phyloP scores from a whole-genome alignment of 345 rosid genomes.

The Salix viminalis region DNA sequence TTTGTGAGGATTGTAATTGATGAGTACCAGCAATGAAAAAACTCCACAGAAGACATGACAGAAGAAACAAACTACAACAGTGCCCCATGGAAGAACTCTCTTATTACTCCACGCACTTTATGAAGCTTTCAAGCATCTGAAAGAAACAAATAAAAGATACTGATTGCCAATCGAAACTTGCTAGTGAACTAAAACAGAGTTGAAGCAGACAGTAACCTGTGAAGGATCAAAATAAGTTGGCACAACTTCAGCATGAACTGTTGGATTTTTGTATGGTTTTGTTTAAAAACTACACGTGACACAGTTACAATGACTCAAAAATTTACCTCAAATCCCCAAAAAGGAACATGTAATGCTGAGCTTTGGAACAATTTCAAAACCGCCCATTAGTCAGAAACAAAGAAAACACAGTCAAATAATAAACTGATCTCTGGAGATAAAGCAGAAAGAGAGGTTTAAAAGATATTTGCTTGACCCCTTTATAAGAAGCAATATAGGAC shows the following conservation, averaged over 20 bases:
- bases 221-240: background rate
- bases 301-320: background rate
- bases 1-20: slow-evolving; percentile 70
- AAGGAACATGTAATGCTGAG: background rate
- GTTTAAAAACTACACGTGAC: background rate
- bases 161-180: background rate
- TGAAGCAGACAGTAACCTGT: background rate
- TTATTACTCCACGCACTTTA: background rate
- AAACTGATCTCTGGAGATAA: background rate
- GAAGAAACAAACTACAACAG: slow-evolving; percentile 26
- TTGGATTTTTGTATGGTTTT: background rate
- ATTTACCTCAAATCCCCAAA: background rate
- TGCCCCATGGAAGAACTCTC: slow-evolving; percentile 36
- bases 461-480: background rate
- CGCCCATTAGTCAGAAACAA: slow-evolving; percentile 7
- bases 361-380: background rate
- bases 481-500: background rate
- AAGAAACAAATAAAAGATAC: background rate
- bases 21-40: slow-evolving; percentile 37
- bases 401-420: background rate
- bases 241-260: background rate
- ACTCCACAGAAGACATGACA: slow-evolving; percentile 46
- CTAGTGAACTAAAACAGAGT: background rate
- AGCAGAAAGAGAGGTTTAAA: background rate
- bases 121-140: slow-evolving; percentile 5